These are phyloP conservation scores for Epichloe sylvatica DNA, from an alignment of 2,329 filamentous ascomycete species.

Conservation along the genomic window DNA sequence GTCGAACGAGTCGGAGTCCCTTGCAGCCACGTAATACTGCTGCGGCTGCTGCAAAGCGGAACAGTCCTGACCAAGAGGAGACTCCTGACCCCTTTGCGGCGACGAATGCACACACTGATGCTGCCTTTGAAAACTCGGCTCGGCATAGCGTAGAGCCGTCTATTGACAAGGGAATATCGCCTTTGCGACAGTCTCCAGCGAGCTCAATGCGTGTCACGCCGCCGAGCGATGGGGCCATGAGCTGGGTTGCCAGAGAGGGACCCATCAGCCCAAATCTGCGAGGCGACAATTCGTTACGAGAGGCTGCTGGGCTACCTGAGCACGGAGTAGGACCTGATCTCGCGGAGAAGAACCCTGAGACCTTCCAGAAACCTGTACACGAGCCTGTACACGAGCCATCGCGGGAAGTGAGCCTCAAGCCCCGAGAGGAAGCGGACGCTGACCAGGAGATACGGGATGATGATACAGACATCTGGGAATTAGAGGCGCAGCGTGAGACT, in stretches of 20 bases:
- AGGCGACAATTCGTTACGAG: slow-evolving; percentile 21
- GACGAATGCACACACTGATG: slow-evolving; percentile 17
- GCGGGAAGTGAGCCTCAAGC: background rate
- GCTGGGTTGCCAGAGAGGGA: slow-evolving; percentile 27
- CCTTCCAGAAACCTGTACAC: background rate
- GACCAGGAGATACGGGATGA: slow-evolving; percentile 19
- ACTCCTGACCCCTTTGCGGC: slow-evolving; percentile 15
- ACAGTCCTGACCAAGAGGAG: slow-evolving; percentile 13
- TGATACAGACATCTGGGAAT: slow-evolving; percentile 42
- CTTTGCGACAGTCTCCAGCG: slow-evolving; percentile 15
- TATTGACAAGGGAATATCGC: background rate
- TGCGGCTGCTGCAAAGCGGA: slow-evolving; percentile 6
- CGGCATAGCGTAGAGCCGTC: slow-evolving; percentile 13
- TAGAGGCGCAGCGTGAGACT: slow-evolving; percentile 38
- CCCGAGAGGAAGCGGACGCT: slow-evolving; percentile 1
- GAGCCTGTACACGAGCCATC: slow-evolving; percentile 8
- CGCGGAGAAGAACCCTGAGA: slow-evolving; percentile 4
- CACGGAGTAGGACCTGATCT: background rate
- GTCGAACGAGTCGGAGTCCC: slow-evolving; percentile 18
- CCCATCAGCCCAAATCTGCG: slow-evolving; percentile 23
- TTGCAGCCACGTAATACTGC: slow-evolving; percentile 10
- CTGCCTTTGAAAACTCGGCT: slow-evolving; percentile 20
- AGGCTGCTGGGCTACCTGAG: slow-evolving; percentile 11
- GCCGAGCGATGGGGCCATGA: slow-evolving; percentile 26
- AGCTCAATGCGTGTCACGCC: slow-evolving; percentile 21